Conservation (phyloP, 176 grass and related monocot genomes). For the Zea mays region DNA sequence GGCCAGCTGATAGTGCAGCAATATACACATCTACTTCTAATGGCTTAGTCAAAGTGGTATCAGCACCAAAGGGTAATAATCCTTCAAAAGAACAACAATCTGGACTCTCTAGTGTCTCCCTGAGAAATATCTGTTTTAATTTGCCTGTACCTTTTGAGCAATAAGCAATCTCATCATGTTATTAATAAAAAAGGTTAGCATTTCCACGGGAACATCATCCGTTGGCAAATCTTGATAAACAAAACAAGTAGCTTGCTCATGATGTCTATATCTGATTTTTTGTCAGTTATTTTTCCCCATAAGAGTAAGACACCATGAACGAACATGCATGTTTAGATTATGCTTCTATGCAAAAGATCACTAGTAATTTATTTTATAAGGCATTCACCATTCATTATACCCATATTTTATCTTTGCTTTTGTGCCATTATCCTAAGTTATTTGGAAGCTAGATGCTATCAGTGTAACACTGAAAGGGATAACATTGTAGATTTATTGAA, state of each 20-base stretch:
- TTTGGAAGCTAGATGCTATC: conserved; percentile 13
- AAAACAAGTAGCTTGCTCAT: conserved; percentile 27
- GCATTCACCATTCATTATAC: neutral
- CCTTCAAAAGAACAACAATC: conserved; percentile 29
- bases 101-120: conserved; percentile 24
- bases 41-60: conserved; percentile 29
- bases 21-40: conserved; percentile 46
- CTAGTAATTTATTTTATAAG: neutral
- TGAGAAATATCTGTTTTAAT: conserved; percentile 19
- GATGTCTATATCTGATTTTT: neutral
- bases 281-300: neutral
- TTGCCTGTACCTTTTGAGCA: neutral
- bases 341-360: neutral
- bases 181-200: conserved; percentile 46
- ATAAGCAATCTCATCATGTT: conserved; percentile 33
- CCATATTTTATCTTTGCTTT: neutral
- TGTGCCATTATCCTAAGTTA: neutral
- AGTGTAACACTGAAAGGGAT: neutral
- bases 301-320: neutral
- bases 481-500: neutral
- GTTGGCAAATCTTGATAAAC: conserved; percentile 7
- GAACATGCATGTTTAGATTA: neutral
- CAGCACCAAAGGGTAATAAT: conserved; percentile 38
- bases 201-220: conserved; percentile 14
- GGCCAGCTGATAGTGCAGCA: conserved; percentile 36